phyloP scores from a whole-genome alignment of 176 grass and related monocot genomes.

The Hsuehochloa calcarea region DNA sequence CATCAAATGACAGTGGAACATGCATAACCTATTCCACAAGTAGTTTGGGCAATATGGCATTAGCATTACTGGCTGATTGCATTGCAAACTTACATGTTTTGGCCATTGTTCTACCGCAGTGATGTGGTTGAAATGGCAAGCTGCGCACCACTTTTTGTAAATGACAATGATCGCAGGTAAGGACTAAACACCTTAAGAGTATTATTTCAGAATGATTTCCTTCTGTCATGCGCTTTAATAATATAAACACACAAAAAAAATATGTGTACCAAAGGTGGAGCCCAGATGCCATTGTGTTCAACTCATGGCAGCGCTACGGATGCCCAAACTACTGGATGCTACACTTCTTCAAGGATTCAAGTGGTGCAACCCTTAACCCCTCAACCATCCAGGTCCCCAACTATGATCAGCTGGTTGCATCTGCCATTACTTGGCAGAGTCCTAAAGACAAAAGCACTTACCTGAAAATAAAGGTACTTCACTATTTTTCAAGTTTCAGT shows the following conservation, averaged over 20 bases:
- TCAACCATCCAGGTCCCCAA: conserved; percentile 59
- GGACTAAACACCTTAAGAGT: neutral
- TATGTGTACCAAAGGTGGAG: conserved; percentile 43
- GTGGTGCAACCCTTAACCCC: conserved; percentile 62
- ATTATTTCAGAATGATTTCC: neutral
- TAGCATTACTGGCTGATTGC: neutral
- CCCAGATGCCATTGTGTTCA: conserved; percentile 94
- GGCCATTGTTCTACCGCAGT: conserved; percentile 43
- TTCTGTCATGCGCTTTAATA: neutral
- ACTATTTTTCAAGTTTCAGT: conserved; percentile 25
- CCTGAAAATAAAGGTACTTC: conserved; percentile 80
- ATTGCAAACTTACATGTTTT: conserved; percentile 13
- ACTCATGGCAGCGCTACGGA: conserved; percentile 80
- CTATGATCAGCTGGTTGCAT: conserved; percentile 60
- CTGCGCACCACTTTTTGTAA: conserved; percentile 87
- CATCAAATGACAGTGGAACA: neutral
- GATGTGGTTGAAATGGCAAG: conserved; percentile 96
- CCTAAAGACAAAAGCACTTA: conserved; percentile 47
- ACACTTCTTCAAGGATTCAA: conserved; percentile 92
- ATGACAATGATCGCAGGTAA: conserved; percentile 83
- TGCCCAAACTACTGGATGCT: conserved; percentile 98
- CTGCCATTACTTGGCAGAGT: conserved; percentile 79
- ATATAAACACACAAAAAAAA: neutral
- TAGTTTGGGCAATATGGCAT: neutral
- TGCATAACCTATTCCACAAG: neutral